Percentiles rank a stretch among this genome's conserved stretches.
These are phyloP conservation scores for Chytriomyces sp. DNA, from an alignment of 192 early-diverging fungal species.

Conservation along the genomic window DNA sequence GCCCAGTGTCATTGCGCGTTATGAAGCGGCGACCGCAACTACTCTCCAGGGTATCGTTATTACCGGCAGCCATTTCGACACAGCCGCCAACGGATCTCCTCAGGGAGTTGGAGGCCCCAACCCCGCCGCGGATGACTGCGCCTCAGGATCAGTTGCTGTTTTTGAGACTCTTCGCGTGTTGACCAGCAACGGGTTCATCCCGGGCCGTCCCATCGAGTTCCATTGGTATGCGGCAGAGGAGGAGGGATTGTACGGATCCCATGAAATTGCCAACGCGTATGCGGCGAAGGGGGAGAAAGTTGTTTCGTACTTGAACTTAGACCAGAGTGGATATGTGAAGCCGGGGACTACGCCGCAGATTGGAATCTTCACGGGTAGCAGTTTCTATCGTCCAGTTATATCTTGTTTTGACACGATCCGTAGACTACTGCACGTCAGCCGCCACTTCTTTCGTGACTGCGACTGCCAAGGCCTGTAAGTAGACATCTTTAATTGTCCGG, in stretches of 20 bases:
- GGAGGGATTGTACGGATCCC: slow-evolving; percentile 76
- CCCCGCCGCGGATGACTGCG: slow-evolving; percentile 40
- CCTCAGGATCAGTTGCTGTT: slow-evolving; percentile 21
- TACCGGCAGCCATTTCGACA: slow-evolving; percentile 1
- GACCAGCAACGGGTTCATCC: slow-evolving; percentile 62
- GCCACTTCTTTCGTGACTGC: not conserved
- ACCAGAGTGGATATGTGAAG: slow-evolving; percentile 61
- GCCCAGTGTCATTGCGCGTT: slow-evolving; percentile 33
- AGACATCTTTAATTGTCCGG: too few species aligned
- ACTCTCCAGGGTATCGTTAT: slow-evolving; percentile 1
- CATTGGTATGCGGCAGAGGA: slow-evolving; percentile 93
- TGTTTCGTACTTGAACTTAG: slow-evolving; percentile 33
- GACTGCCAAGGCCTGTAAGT: not conserved
- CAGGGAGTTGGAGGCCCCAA: slow-evolving; percentile 46
- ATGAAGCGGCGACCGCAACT: slow-evolving; percentile 12
- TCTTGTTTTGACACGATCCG: not conserved
- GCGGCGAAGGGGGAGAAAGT: slow-evolving; percentile 18
- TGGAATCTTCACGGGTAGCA: slow-evolving; percentile 72
- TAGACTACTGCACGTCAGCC: not conserved
- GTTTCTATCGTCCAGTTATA: not conserved
- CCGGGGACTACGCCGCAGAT: slow-evolving; percentile 53
- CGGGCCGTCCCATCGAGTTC: too few species aligned
- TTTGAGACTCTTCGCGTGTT: slow-evolving; percentile 76
- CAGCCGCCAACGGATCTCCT: not conserved
- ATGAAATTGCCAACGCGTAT: slow-evolving; percentile 49